Conservation (phyloP, 768 basidiomycete species). For the Kwoniella mangroviensis region DNA sequence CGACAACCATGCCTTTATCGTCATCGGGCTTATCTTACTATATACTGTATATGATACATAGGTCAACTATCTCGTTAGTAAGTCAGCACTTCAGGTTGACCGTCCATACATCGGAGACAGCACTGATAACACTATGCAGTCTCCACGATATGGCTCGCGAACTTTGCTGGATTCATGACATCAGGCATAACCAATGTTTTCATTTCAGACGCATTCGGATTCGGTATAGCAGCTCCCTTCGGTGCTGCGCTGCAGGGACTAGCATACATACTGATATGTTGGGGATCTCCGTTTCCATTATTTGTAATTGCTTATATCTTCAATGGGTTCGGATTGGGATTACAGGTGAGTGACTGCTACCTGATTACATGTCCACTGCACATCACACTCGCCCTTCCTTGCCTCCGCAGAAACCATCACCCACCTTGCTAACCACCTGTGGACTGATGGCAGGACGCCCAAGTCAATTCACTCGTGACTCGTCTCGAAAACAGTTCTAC, state of each 20-base stretch:
- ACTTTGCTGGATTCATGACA: conserved; percentile 61
- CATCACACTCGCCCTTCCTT: no score
- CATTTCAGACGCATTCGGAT: conserved; percentile 58
- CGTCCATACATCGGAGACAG: no score
- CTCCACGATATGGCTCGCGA: conserved; percentile 67
- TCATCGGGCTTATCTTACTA: no score
- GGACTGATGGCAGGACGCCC: conserved; percentile 59
- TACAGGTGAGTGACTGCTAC: conserved; percentile 59
- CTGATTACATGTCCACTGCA: not conserved
- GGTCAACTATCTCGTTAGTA: conserved; percentile 48
- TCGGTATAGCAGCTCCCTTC: conserved; percentile 47
- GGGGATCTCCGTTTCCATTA: conserved; percentile 62
- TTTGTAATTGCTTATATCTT: conserved; percentile 61
- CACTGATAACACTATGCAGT: conserved; percentile 53
- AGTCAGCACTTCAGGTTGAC: conserved; percentile 5
- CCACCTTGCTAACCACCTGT: no score
- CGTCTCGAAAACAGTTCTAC: conserved; percentile 59
- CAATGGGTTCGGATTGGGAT: conserved; percentile 62
- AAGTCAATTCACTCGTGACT: conserved; percentile 62
- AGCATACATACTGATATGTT: conserved; percentile 58
- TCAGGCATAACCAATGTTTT: conserved; percentile 63
- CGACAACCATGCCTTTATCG: no score
- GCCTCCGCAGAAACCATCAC: no score
- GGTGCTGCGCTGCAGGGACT: conserved; percentile 39
- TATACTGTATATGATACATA: not conserved